These are phyloP conservation scores for Catharanthus roseus DNA, from an alignment of 257 asterid species.

Conservation along the genomic window DNA sequence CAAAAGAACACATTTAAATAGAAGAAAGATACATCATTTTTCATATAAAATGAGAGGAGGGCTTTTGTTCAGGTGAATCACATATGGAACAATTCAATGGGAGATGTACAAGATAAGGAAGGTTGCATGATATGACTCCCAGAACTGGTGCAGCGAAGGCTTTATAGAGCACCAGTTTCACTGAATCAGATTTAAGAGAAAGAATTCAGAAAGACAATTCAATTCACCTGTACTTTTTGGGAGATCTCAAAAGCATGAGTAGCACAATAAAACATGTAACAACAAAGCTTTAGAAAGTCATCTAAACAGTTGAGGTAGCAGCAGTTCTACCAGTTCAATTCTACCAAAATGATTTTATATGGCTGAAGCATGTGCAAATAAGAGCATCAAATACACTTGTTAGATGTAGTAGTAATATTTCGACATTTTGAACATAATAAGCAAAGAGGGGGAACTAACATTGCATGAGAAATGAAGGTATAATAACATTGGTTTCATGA, in stretches of 20 bases:
- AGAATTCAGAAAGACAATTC: background rate
- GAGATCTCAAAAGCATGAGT: background rate
- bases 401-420: background rate
- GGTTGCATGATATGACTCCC: background rate
- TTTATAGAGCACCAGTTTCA: background rate
- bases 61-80: background rate
- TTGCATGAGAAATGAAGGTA: background rate
- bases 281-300: background rate
- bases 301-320: background rate
- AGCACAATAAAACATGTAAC: background rate
- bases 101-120: background rate
- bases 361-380: background rate
- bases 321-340: background rate
- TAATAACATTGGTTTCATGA: background rate
- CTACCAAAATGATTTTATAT: background rate
- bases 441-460: background rate
- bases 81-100: background rate
- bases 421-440: background rate
- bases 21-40: background rate
- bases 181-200: background rate
- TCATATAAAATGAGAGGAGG: background rate
- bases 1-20: slow-evolving; percentile 3
- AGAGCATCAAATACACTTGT: background rate
- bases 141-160: background rate
- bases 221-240: background rate